phyloP scores from a whole-genome alignment of 345 rosid genomes.

The Angophora floribunda region DNA sequence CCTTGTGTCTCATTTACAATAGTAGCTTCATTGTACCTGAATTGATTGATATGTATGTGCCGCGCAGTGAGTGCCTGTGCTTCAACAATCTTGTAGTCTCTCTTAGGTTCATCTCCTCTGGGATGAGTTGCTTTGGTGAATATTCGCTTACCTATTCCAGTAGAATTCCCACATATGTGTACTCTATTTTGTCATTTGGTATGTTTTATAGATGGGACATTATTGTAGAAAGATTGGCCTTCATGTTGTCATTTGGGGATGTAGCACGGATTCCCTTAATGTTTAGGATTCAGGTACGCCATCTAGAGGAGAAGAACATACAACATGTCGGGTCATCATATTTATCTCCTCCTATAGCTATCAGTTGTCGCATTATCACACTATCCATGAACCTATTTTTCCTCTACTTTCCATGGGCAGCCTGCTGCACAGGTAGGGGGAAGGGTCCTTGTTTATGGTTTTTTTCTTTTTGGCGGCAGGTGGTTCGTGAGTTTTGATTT shows the following conservation, averaged over 20 bases:
- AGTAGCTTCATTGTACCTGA: background rate
- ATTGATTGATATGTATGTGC: background rate
- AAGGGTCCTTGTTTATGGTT: background rate
- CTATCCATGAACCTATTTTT: background rate
- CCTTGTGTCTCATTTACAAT: background rate
- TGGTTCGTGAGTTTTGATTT: background rate
- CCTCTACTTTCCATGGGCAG: background rate
- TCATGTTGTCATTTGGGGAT: conserved; percentile 97
- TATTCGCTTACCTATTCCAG: background rate
- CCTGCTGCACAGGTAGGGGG: background rate
- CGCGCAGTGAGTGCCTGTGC: background rate
- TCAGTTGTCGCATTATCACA: background rate
- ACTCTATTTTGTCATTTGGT: background rate
- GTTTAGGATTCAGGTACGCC: conserved; percentile 81
- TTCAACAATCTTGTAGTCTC: background rate
- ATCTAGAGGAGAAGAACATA: background rate
- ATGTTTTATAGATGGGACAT: conserved; percentile 69
- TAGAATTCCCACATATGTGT: background rate
- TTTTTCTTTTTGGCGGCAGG: background rate
- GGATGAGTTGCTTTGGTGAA: background rate
- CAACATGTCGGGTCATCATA: fast-evolving
- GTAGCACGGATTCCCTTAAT: conserved; percentile 93
- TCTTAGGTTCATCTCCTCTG: background rate
- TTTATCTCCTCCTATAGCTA: background rate
- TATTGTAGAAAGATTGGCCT: conserved; percentile 92